phyloP scores from a whole-genome alignment of 345 rosid species.

The Moricandia moricandioides region DNA sequence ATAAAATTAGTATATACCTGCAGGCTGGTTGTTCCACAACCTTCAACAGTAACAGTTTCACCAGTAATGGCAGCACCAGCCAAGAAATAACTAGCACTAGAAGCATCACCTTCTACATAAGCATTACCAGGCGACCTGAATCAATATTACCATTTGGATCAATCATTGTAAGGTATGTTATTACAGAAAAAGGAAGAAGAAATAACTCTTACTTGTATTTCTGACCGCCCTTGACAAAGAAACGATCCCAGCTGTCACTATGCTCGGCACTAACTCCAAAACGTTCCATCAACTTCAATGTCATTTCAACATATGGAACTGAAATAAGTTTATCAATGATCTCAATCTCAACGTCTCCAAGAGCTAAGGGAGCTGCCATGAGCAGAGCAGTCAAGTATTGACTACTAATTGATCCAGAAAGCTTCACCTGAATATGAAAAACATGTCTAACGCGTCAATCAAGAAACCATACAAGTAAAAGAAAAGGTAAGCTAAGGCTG shows the following conservation, averaged over 20 bases:
- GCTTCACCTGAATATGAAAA: conserved; percentile 68
- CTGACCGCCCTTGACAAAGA: conserved; percentile 77
- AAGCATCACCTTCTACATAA: conserved; percentile 97
- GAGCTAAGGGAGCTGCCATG: conserved; percentile 96
- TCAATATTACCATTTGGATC: conserved; percentile 23
- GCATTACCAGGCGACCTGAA: conserved; percentile 88
- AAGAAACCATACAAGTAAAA: neutral
- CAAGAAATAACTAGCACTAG: conserved; percentile 98
- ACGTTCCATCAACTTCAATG: conserved; percentile 89
- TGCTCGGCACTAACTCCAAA: conserved; percentile 75
- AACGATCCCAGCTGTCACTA: conserved; percentile 79
- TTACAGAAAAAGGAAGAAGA: too few species aligned
- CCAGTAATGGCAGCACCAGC: conserved; percentile 81
- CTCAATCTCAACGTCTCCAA: conserved; percentile 86
- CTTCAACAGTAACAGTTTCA: conserved; percentile 55
- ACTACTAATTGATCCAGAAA: conserved; percentile 91
- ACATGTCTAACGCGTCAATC: neutral
- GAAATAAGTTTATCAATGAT: conserved; percentile 84
- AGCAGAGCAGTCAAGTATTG: conserved; percentile 96
- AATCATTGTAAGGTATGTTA: too few species aligned
- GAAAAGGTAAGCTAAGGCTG: too few species aligned
- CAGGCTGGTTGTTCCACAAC: conserved; percentile 91
- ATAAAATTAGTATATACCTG: conserved; percentile 54
- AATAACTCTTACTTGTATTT: conserved; percentile 67
- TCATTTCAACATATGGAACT: conserved; percentile 96